phyloP scores from a whole-genome alignment of 371 early-diverging fungal genomes.

The Rhizopus arrhizus region DNA sequence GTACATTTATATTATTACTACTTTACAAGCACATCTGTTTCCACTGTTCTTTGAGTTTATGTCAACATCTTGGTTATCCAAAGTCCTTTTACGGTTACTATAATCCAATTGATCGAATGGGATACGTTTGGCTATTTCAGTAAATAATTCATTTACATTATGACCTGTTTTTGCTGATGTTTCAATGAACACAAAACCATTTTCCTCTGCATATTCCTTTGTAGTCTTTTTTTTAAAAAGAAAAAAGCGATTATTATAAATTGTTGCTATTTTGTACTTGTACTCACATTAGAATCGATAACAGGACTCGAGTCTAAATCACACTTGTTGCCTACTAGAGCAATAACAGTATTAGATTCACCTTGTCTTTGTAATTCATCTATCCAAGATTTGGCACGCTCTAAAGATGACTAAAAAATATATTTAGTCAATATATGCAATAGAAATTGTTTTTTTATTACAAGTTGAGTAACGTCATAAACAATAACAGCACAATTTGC shows the following conservation, averaged over 20 bases:
- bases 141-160: constrained; percentile 86
- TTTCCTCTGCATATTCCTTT: constrained; percentile 84
- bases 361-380: constrained; percentile 95
- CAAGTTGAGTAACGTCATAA: constrained; percentile 95
- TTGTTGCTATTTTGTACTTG: background rate
- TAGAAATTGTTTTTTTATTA: constrained; percentile 22
- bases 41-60: constrained; percentile 21
- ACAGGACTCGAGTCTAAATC: constrained; percentile 80
- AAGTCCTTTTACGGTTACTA: constrained; percentile 37
- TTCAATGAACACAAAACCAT: constrained; percentile 88
- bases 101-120: constrained; percentile 52
- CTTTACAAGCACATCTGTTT: background rate
- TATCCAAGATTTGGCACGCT: constrained; percentile 97
- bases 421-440: background rate
- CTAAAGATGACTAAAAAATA: constrained; percentile 76
- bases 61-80: constrained; percentile 45
- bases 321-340: constrained; percentile 93
- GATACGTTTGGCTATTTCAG: constrained; percentile 58
- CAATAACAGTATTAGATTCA: constrained; percentile 93
- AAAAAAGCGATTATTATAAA: background rate
- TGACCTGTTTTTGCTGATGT: constrained; percentile 92
- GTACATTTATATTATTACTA: too few species aligned
- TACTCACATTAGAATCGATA: constrained; percentile 61
- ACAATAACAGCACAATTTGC: constrained; percentile 96
- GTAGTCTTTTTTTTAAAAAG: constrained; percentile 64